A percentile compares a stretch with the other conserved stretches of the same genome.
These are phyloP conservation scores for Albatrellus ellisii DNA, from an alignment of 768 basidiomycete species.

Conservation along the genomic window DNA sequence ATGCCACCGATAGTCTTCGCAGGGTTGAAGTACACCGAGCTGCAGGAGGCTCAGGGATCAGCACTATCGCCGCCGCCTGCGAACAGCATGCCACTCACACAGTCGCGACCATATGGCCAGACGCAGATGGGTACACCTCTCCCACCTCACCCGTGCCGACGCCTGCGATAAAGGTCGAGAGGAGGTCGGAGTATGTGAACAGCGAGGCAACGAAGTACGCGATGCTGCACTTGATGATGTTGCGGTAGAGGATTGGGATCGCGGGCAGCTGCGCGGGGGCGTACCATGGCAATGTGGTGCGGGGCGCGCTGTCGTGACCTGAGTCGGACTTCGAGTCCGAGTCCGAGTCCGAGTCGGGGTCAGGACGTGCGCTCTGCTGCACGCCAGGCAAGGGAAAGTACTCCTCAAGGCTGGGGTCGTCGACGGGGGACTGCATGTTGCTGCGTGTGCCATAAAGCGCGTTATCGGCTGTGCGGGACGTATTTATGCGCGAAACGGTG, in stretches of 20 bases:
- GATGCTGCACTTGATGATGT: constrained; percentile 82
- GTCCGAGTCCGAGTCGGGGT: neutral
- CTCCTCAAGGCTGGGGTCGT: neutral
- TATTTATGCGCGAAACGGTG: neutral
- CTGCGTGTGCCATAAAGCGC: neutral
- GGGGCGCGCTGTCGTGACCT: neutral
- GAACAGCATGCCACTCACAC: constrained; percentile 40
- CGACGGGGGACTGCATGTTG: neutral
- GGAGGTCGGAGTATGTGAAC: constrained; percentile 78
- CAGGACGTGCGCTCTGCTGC: neutral
- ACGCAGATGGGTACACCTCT: constrained; percentile 45
- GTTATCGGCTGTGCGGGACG: neutral
- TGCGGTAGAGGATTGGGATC: constrained; percentile 42
- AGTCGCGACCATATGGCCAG: constrained; percentile 88
- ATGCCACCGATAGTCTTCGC: constrained; percentile 89
- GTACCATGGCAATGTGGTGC: constrained; percentile 5
- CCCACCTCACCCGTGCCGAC: constrained; percentile 37
- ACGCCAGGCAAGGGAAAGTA: constrained; percentile 4
- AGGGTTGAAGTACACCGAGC: constrained; percentile 84
- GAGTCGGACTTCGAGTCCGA: neutral
- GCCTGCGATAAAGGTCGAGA: constrained; percentile 60
- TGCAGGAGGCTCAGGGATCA: constrained; percentile 15
- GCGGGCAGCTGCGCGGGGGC: constrained; percentile 19
- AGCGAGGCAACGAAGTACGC: constrained; percentile 85
- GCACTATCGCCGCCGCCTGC: too few relatives aligned